Evolutionary conservation across 441 rosid species (phyloP).

Genomic region (Gossypium davidsonii): DNA sequence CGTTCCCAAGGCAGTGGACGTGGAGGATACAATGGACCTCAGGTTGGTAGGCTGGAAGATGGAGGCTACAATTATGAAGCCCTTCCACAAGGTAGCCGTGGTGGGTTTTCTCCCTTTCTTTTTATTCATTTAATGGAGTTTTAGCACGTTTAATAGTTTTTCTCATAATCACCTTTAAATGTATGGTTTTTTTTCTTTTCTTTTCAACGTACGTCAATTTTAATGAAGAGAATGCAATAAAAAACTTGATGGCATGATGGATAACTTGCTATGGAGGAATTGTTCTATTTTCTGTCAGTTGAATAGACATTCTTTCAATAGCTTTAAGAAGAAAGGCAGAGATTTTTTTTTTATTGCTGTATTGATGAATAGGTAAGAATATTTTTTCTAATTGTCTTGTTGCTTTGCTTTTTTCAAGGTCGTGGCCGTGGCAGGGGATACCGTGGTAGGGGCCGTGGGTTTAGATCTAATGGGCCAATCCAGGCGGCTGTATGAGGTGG

Average conservation of each 20-base stretch:
- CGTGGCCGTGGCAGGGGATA: constrained; percentile 76
- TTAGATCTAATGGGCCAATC: constrained; percentile 51
- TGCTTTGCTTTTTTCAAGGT: constrained; percentile 31
- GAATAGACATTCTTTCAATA: not conserved
- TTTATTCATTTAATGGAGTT: not conserved
- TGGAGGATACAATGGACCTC: constrained; percentile 61
- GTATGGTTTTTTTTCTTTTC: not conserved
- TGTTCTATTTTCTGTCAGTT: not conserved
- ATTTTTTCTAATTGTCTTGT: not conserved
- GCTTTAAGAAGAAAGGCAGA: not conserved
- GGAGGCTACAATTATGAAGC: constrained; percentile 59
- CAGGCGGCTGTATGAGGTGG: constrained; percentile 51
- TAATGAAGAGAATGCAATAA: not conserved
- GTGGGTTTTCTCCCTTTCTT: constrained; percentile 22
- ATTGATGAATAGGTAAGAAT: not conserved
- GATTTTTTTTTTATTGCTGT: not conserved
- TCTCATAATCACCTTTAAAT: not conserved
- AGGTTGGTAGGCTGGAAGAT: constrained; percentile 54
- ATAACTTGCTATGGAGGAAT: not conserved
- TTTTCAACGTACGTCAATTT: not conserved
- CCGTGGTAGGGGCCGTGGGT: constrained; percentile 82
- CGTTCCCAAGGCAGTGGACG: constrained; percentile 69
- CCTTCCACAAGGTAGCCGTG: constrained; percentile 52
- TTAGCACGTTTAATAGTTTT: not conserved
- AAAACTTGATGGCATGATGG: not conserved